Conservation (phyloP, 75 land plant species). For the Pinus taeda region DNA sequence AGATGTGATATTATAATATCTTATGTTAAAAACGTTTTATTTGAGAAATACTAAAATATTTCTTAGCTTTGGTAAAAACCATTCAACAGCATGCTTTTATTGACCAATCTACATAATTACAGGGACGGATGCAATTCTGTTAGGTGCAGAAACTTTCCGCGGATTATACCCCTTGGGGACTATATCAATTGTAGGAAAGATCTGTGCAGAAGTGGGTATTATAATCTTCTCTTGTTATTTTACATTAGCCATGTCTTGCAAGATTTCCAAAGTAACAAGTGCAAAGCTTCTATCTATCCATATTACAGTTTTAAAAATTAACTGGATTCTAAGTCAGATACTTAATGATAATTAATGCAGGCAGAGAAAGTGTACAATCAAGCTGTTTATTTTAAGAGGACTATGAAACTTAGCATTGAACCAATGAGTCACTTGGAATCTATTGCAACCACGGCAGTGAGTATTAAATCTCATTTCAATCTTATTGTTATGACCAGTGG, state of each 20-base stretch:
- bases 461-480: no score
- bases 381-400: slow-evolving; percentile 22
- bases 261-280: not conserved
- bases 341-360: slow-evolving; percentile 11
- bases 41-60: not conserved
- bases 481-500: no score
- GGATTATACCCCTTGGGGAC: slow-evolving; percentile 45
- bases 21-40: not conserved
- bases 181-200: slow-evolving; percentile 47
- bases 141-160: slow-evolving; percentile 54
- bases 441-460: not conserved
- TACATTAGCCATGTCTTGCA: not conserved
- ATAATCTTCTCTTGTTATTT: not conserved
- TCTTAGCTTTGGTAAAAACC: not conserved
- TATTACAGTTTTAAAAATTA: not conserved
- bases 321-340: not conserved
- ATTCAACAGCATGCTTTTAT: not conserved
- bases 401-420: not conserved
- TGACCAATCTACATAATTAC: not conserved
- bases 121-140: slow-evolving; percentile 49
- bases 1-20: not conserved
- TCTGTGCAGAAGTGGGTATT: slow-evolving; percentile 34
- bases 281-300: not conserved
- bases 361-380: slow-evolving; percentile 64
- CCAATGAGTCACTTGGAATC: not conserved